These are phyloP conservation scores for Backusella macrospora DNA, from an alignment of 192 early-diverging fungal species.

Conservation along the genomic window DNA sequence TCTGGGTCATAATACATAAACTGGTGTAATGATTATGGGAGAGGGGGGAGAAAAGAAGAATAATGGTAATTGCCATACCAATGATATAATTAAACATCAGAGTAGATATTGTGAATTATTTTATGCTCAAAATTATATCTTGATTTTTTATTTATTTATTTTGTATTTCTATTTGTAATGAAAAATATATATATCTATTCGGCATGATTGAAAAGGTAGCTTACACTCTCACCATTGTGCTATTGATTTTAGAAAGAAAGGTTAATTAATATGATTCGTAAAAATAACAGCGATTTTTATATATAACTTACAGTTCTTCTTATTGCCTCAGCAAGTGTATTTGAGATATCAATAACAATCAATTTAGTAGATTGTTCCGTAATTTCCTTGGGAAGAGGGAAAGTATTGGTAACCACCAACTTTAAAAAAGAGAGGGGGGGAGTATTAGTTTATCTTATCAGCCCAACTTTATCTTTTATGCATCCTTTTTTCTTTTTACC, in stretches of 20 bases:
- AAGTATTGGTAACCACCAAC: slow-evolving; percentile 91
- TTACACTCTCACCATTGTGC: slow-evolving; percentile 46
- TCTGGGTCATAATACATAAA: too few relatives aligned
- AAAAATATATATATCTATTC: slow-evolving; percentile 16
- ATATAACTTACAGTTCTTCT: slow-evolving; percentile 55
- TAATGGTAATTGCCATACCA: too few relatives aligned
- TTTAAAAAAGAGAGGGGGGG: not conserved
- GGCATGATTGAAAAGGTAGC: slow-evolving; percentile 38
- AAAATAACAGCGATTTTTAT: not conserved
- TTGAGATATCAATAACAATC: slow-evolving; percentile 83
- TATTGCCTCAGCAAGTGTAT: slow-evolving; percentile 92
- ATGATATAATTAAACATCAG: too few relatives aligned
- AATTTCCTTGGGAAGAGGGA: slow-evolving; percentile 80
- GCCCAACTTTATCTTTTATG: not conserved
- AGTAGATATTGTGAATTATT: too few relatives aligned
- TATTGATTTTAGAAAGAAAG: slow-evolving; percentile 9
- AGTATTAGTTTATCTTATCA: not conserved
- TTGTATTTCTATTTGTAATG: not conserved
- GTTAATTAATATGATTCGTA: not conserved
- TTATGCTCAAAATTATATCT: too few relatives aligned
- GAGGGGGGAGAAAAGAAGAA: too few relatives aligned
- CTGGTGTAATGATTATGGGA: too few relatives aligned
- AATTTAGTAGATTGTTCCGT: slow-evolving; percentile 74
- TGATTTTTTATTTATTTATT: not conserved
- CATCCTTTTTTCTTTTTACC: slow-evolving; percentile 7